A percentile compares a stretch with the other conserved stretches of the same genome.
Conservation (phyloP, 306 rosid species). For the Begonia loranthoides region DNA sequence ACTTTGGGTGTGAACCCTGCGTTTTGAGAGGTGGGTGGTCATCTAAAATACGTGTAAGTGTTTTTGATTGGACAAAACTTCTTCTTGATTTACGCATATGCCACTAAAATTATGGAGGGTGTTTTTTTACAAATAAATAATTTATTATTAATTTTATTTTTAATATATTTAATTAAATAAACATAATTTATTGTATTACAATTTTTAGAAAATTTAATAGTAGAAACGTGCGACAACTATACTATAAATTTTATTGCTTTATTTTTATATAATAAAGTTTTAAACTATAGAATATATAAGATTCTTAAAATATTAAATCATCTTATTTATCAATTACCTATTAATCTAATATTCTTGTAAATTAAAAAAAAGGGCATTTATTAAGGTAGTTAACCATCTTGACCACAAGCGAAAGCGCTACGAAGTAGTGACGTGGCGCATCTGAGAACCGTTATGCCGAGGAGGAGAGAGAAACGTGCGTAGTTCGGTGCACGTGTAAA, state of each 20-base stretch:
- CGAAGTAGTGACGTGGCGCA: neutral
- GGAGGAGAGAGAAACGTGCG: conserved; percentile 6
- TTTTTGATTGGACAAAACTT: neutral
- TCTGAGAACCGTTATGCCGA: neutral
- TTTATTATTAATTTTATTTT: neutral
- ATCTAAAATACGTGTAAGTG: neutral
- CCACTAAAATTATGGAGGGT: conserved; percentile 14
- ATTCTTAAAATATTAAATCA: too few species aligned
- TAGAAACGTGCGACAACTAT: too few species aligned
- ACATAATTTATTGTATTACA: too few species aligned
- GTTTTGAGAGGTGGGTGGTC: conserved; percentile 4
- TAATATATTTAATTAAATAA: neutral
- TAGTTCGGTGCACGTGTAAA: conserved; percentile 27
- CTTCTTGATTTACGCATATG: conserved; percentile 9
- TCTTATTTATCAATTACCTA: too few species aligned
- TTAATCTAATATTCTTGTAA: too few species aligned
- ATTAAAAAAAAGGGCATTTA: too few species aligned
- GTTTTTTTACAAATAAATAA: neutral
- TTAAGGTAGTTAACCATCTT: too few species aligned
- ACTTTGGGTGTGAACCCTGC: conserved; percentile 2
- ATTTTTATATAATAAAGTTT: too few species aligned
- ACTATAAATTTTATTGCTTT: too few species aligned
- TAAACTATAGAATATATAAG: too few species aligned
- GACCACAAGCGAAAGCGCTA: too few species aligned
- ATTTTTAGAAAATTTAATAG: too few species aligned